These are phyloP conservation scores for Phytophthora sojae DNA, from an alignment of 352 stramenopile genomes.

Conservation along the genomic window DNA sequence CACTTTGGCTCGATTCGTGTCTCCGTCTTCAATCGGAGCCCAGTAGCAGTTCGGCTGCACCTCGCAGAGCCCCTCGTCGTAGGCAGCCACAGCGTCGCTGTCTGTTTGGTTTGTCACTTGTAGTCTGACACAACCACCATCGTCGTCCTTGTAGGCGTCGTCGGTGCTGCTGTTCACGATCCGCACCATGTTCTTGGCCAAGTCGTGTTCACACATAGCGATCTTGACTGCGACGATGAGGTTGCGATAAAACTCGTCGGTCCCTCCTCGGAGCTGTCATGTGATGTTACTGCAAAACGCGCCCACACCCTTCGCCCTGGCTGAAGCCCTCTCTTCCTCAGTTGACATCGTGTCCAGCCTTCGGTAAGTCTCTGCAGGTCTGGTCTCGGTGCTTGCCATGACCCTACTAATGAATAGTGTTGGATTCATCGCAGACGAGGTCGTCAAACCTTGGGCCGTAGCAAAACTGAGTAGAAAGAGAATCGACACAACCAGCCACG, in stretches of 20 bases:
- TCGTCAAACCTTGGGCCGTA: neutral
- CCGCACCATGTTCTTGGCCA: slow-evolving; percentile 33
- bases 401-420: neutral
- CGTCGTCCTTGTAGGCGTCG: slow-evolving; percentile 50
- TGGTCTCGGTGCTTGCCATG: neutral
- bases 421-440: neutral
- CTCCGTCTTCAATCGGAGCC: slow-evolving; percentile 38
- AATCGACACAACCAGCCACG: neutral
- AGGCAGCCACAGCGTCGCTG: slow-evolving; percentile 30
- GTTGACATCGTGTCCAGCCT: slow-evolving; percentile 8
- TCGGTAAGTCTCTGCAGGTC: slow-evolving; percentile 11
- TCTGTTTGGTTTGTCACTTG: slow-evolving; percentile 23
- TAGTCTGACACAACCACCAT: slow-evolving; percentile 49
- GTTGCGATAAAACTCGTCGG: slow-evolving; percentile 58
- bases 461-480: neutral
- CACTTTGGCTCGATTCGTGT: slow-evolving; percentile 33
- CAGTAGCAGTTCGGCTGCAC: slow-evolving; percentile 76
- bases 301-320: slow-evolving; percentile 54
- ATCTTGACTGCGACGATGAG: slow-evolving; percentile 66
- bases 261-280: slow-evolving; percentile 61
- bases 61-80: slow-evolving; percentile 50
- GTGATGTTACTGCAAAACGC: slow-evolving; percentile 49
- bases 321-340: slow-evolving; percentile 11
- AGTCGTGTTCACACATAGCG: slow-evolving; percentile 49
- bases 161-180: slow-evolving; percentile 41